Base-by-base conservation (phyloP, 352 stramenopile genomes). In the Pythium periplocum region DNA sequence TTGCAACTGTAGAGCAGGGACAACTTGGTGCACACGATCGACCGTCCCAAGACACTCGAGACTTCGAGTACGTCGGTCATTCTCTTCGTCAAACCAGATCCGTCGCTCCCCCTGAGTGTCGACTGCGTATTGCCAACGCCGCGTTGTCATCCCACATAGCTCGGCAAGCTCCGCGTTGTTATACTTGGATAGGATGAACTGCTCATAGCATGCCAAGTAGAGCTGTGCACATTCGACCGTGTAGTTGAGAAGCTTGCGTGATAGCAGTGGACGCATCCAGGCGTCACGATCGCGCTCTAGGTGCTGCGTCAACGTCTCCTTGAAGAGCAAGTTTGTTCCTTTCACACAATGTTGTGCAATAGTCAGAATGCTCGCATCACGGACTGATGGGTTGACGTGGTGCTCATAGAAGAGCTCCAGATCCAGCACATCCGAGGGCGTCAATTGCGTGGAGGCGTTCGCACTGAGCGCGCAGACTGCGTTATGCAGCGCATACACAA, bases 31-130 rank as follows among this genome's bases (percentile, higher is more conserved):
- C 7, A 55, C 2, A 31, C 17, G 4, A 6, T 46, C 42, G 6
- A 44, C 55, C 1, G 42, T 4, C 39, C 41, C 48, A 7, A 78
- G 51, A 31, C 52, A 66, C 52, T 75, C 66, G 9, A 79, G 35
- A 47, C 63, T 75, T 6, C 55, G 63, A 2, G 64, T 58, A 7
- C 51, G 39, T 10, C 64, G 62, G 42, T 78, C 65, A 1, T 54
- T 32, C 3, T 43, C 38, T 0, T 10, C 17, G 31, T 75, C 61
- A 37, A 78, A 78, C 69, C 66, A 78, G 54, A 78, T 68, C n/a
- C 62, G 42, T 0, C 6, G 32, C 0, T 39, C 10, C 0, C 52
- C 59, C 2, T 8, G 38, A 8, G 38, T 42, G 38, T 62, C 46
- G 35, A 68, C 66, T 3, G 59, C 57, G 51, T 66, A 60, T 5